Evolutionary conservation across 371 early-diverging fungal genomes (phyloP).

Genomic region (Rhizopus delemar): DNA sequence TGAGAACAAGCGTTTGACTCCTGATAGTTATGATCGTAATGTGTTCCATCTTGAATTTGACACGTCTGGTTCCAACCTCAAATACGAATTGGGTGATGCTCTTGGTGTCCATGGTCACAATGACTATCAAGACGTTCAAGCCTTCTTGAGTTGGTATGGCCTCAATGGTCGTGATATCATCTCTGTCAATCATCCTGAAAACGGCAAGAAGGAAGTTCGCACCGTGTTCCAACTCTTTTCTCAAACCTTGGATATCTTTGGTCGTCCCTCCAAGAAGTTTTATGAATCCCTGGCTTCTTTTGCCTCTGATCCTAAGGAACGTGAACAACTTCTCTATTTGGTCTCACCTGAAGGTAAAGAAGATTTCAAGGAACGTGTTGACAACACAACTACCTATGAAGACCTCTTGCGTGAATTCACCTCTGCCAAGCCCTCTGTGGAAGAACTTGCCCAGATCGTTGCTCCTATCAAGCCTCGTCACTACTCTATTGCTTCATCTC

Average conservation of each 20-base stretch:
- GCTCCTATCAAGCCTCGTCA: constrained; percentile 92
- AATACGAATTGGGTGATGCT: constrained; percentile 91
- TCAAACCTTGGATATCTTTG: constrained; percentile 88
- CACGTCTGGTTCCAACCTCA: constrained; percentile 72
- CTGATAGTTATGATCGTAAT: constrained; percentile 85
- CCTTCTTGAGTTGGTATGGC: constrained; percentile 76
- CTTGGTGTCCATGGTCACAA: constrained; percentile 92
- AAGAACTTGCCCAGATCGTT: constrained; percentile 69
- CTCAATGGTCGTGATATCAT: constrained; percentile 67
- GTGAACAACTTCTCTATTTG: constrained; percentile 70
- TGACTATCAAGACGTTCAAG: constrained; percentile 68
- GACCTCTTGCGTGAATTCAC: constrained; percentile 85
- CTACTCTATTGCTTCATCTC: constrained; percentile 92
- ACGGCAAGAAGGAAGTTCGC: constrained; percentile 60
- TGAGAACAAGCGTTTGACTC: constrained; percentile 83
- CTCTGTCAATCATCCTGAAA: constrained; percentile 50
- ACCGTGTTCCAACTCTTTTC: constrained; percentile 79
- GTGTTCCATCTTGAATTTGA: constrained; percentile 96
- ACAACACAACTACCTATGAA: constrained; percentile 83
- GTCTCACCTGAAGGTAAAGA: constrained; percentile 75
- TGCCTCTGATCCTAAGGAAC: constrained; percentile 74
- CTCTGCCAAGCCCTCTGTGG: constrained; percentile 76
- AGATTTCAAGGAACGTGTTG: constrained; percentile 80
- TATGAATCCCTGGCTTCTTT: constrained; percentile 76
- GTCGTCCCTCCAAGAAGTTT: constrained; percentile 91